Evolutionary conservation across 202 grass and related monocot genomes (phyloP).

Genomic region (Alloteropsis angusta): DNA sequence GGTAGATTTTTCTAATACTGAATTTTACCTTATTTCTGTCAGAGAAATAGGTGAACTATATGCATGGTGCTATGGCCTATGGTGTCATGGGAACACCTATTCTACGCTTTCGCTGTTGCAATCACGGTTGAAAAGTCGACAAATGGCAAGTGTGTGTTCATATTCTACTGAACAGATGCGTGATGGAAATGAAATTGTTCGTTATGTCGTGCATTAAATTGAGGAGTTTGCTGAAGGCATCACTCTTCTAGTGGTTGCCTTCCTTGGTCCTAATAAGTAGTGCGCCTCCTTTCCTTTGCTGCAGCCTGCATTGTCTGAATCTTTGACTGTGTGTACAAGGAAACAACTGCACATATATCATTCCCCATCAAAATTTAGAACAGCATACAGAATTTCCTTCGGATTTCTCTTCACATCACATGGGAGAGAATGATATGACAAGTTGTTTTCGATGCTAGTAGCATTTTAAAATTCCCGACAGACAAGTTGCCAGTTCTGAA

Average conservation of each 20-base stretch:
- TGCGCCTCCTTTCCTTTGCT: neutral
- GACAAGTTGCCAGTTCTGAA: constrained; percentile 17
- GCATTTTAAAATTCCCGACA: constrained; percentile 45
- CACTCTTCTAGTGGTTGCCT: neutral
- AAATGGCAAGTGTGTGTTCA: neutral
- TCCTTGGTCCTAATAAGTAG: neutral
- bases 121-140: neutral
- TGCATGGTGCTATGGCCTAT: neutral
- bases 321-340: neutral
- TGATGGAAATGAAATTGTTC: constrained; percentile 1
- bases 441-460: constrained; percentile 40
- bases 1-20: neutral
- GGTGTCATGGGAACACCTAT: neutral
- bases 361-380: neutral
- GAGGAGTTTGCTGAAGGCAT: constrained; percentile 13
- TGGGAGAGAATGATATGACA: constrained; percentile 27
- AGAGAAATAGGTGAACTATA: neutral
- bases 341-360: neutral
- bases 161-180: constrained; percentile 10
- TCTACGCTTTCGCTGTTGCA: neutral
- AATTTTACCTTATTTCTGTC: neutral
- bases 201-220: neutral
- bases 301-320: constrained; percentile 19
- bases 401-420: constrained; percentile 34
- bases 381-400: constrained; percentile 30